Evolutionary conservation across 2,329 filamentous ascomycete species (phyloP).

Genomic region (Aulographum hederae): DNA sequence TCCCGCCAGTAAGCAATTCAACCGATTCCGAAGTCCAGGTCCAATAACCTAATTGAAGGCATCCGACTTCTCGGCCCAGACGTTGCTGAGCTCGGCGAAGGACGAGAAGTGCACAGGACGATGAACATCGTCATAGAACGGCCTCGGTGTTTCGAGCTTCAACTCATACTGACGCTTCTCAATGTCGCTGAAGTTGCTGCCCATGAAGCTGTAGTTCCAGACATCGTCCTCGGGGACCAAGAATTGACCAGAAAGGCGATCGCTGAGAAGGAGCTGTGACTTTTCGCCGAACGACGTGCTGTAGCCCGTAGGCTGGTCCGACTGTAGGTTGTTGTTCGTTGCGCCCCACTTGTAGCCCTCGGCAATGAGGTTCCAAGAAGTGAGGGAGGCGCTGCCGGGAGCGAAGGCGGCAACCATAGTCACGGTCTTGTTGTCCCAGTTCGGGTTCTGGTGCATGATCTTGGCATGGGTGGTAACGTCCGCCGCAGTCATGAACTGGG

Average conservation of each 20-base stretch:
- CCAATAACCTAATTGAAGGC: no score
- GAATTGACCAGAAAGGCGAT: constrained; percentile 92
- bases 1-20: no score
- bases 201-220: constrained; percentile 99
- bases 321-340: constrained; percentile 83
- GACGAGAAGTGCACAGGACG: constrained; percentile 90
- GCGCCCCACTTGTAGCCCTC: constrained; percentile 92
- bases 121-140: constrained; percentile 87
- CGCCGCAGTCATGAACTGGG: constrained; percentile 86
- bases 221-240: constrained; percentile 73
- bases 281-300: constrained; percentile 85
- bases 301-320: constrained; percentile 89
- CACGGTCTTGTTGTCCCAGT: constrained; percentile 78
- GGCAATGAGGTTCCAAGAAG: constrained; percentile 83
- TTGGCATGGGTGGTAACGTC: constrained; percentile 91
- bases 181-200: constrained; percentile 65
- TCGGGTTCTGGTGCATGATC: constrained; percentile 64
- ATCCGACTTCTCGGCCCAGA: constrained; percentile 84
- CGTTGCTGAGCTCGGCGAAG: constrained; percentile 92
- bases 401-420: constrained; percentile 95
- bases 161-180: constrained; percentile 87
- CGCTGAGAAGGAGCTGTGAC: constrained; percentile 79
- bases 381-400: constrained; percentile 84
- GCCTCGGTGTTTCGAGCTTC: constrained; percentile 73
- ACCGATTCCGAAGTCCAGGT: no score